A percentile compares a stretch with the other conserved stretches of the same genome.
Conservation (phyloP, 2,329 filamentous ascomycete genomes). For the Hysterium pulicare region DNA sequence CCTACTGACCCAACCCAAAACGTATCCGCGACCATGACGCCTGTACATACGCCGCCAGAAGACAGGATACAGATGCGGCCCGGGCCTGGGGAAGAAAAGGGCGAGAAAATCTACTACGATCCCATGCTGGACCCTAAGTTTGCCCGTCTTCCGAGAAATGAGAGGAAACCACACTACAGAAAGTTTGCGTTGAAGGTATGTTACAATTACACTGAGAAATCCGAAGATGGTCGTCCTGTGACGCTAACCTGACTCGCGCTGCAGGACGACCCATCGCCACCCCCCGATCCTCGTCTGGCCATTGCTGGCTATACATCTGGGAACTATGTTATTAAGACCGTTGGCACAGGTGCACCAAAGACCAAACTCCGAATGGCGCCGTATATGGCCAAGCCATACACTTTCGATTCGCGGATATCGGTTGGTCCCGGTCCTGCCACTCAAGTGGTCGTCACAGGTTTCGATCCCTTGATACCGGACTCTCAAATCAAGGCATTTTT, state of each 20-base stretch:
- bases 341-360: conserved; percentile 60
- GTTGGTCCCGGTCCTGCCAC: conserved; percentile 85
- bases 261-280: conserved; percentile 75
- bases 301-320: conserved; percentile 59
- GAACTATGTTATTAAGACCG: conserved; percentile 48
- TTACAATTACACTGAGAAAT: conserved; percentile 27
- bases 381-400: conserved; percentile 77
- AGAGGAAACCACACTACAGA: conserved; percentile 51
- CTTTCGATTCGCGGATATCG: conserved; percentile 77
- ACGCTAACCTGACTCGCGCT: conserved; percentile 42
- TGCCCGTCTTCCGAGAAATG: conserved; percentile 47
- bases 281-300: conserved; percentile 76
- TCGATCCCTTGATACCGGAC: conserved; percentile 83
- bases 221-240: conserved; percentile 37
- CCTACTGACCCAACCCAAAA: conserved; percentile 26
- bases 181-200: conserved; percentile 49
- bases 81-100: conserved; percentile 52
- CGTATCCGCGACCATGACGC: conserved; percentile 49
- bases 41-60: conserved; percentile 42
- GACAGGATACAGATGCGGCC: conserved; percentile 48
- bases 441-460: conserved; percentile 92
- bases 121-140: conserved; percentile 57
- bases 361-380: conserved; percentile 68
- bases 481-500: conserved; percentile 74
- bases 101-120: conserved; percentile 60